Evolutionary conservation across 331 rosid species (phyloP).

Genomic region (Prunus yedoensis): DNA sequence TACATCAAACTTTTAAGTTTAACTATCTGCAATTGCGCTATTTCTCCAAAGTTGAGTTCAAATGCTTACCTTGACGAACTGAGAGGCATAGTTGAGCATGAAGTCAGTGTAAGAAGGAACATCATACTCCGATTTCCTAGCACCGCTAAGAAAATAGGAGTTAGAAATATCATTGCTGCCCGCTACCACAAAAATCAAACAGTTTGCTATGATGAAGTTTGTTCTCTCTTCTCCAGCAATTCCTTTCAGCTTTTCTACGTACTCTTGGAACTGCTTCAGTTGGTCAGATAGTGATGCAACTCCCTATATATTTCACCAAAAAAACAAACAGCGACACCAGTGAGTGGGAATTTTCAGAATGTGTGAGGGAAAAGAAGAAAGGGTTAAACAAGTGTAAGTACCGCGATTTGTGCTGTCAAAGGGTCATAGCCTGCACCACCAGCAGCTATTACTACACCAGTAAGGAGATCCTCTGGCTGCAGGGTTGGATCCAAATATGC

Average conservation of each 20-base stretch:
- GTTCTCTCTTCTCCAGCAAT: slow-evolving; percentile 46
- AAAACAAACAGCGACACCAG: no score
- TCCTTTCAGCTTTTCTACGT: slow-evolving; percentile 36
- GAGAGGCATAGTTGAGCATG: slow-evolving; percentile 31
- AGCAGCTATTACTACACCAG: slow-evolving; percentile 41
- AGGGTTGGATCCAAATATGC: slow-evolving; percentile 27
- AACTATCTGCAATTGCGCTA: background rate
- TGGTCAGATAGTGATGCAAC: slow-evolving; percentile 41
- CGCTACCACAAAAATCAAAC: slow-evolving; percentile 31
- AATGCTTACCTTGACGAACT: slow-evolving; percentile 37
- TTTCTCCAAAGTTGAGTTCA: no score
- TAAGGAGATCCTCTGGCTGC: slow-evolving; percentile 23
- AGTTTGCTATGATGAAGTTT: slow-evolving; percentile 41
- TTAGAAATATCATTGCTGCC: slow-evolving; percentile 51
- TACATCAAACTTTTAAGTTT: background rate
- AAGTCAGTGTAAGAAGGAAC: slow-evolving; percentile 38
- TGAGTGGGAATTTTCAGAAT: background rate
- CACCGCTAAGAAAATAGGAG: slow-evolving; percentile 30
- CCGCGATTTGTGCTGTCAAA: slow-evolving; percentile 32
- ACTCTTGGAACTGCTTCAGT: slow-evolving; percentile 36
- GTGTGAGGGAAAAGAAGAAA: background rate
- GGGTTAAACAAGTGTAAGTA: background rate
- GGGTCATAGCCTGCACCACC: slow-evolving; percentile 53
- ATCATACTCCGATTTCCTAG: slow-evolving; percentile 31
- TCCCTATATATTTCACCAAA: slow-evolving; percentile 5